phyloP scores from a whole-genome alignment of 2,329 filamentous ascomycete species.

The Clonostachys sp. region DNA sequence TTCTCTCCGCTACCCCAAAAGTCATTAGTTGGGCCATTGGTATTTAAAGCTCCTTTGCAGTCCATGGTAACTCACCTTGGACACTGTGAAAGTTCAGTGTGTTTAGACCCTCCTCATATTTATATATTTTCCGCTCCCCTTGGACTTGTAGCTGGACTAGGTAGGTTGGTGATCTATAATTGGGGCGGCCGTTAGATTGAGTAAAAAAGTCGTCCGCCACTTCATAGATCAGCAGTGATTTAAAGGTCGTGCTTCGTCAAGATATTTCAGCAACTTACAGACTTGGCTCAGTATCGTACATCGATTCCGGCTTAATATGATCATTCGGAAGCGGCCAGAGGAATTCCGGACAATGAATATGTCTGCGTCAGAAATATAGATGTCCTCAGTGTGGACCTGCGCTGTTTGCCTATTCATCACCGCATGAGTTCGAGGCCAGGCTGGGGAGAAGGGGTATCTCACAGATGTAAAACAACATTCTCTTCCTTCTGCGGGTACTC shows the following conservation, averaged over 20 bases:
- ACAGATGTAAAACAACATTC: not conserved
- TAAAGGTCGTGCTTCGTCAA: not conserved
- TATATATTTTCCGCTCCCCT: not conserved
- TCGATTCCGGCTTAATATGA: not conserved
- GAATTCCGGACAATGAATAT: not conserved
- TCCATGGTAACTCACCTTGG: not conserved
- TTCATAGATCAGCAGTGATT: not conserved
- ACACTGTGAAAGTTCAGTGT: not conserved
- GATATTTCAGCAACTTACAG: not conserved
- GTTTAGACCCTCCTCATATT: not conserved
- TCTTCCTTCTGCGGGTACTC: not conserved
- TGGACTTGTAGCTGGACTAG: not conserved
- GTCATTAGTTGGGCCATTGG: not conserved
- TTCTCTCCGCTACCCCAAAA: not conserved
- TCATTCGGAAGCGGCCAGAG: not conserved
- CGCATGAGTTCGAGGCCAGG: too few species aligned
- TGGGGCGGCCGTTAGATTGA: not conserved
- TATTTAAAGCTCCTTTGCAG: not conserved
- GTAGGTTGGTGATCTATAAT: not conserved
- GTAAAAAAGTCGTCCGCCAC: not conserved
- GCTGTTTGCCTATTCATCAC: not conserved
- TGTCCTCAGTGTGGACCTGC: not conserved
- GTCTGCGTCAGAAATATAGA: not conserved
- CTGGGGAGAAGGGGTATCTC: not conserved
- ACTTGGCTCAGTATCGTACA: slow-evolving; percentile 1